These are phyloP conservation scores for Acanthochlamys bracteata DNA, from an alignment of 106 monocot species.

Conservation along the genomic window DNA sequence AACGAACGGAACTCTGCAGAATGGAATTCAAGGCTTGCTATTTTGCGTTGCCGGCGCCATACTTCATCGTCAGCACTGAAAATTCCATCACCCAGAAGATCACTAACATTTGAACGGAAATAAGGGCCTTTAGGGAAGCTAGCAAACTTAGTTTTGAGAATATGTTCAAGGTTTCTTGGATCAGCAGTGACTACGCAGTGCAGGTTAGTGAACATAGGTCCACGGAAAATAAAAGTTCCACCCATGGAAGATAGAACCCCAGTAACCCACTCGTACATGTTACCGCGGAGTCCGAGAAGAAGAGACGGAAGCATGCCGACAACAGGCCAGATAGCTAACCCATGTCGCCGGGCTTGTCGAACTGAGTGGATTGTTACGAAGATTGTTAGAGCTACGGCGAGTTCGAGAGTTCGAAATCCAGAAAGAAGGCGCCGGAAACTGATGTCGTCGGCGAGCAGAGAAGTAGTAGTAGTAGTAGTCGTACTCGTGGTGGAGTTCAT, in stretches of 20 bases:
- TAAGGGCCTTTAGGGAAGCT: conserved; percentile 86
- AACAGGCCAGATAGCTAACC: conserved; percentile 65
- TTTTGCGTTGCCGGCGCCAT: conserved; percentile 70
- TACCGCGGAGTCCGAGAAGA: conserved; percentile 37
- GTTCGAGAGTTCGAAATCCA: conserved; percentile 50
- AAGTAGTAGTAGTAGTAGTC: conserved; percentile 7
- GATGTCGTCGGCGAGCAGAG: neutral
- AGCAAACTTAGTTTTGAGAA: conserved; percentile 75
- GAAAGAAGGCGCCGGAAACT: conserved; percentile 15
- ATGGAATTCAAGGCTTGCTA: conserved; percentile 87
- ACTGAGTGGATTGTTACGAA: conserved; percentile 66
- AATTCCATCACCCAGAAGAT: conserved; percentile 80
- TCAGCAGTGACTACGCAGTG: conserved; percentile 81
- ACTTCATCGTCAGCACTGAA: conserved; percentile 77
- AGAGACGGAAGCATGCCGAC: conserved; percentile 91
- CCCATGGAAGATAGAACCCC: conserved; percentile 30
- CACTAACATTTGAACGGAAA: conserved; percentile 51
- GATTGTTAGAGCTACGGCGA: conserved; percentile 49
- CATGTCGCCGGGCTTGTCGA: conserved; percentile 39
- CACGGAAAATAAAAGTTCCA: conserved; percentile 78
- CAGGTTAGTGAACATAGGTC: conserved; percentile 66
- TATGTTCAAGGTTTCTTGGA: conserved; percentile 84
- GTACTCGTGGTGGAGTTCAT: conserved; percentile 17
- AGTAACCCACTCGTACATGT: conserved; percentile 94
- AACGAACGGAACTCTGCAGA: conserved; percentile 69